Percentiles rank a stretch among this genome's conserved stretches.
Evolutionary conservation across 306 rosid species (phyloP).

Genomic region (Acmispon strigosus): DNA sequence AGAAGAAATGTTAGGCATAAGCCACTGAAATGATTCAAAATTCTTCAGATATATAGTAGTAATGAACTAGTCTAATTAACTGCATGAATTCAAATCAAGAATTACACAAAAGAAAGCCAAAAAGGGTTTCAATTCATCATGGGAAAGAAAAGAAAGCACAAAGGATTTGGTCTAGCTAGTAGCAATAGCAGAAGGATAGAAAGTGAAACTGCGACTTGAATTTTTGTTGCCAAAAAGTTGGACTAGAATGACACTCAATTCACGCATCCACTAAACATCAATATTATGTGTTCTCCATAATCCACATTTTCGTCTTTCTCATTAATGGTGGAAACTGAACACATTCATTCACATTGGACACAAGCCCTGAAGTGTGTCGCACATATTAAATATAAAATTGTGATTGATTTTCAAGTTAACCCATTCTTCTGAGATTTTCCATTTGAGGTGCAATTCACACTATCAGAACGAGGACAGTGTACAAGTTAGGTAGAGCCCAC

Average conservation of each 20-base stretch:
- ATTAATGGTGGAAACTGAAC: neutral
- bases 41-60: neutral
- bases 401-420: neutral
- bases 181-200: neutral
- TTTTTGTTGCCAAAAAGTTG: conserved; percentile 29
- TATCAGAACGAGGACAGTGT: neutral
- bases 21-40: conserved; percentile 21
- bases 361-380: neutral
- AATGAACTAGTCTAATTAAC: neutral
- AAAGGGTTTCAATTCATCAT: conserved; percentile 13
- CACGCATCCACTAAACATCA: conserved; percentile 7
- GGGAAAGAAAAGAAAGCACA: conserved; percentile 13
- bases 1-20: conserved; percentile 26
- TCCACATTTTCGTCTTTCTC: conserved; percentile 17
- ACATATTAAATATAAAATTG: too few species aligned
- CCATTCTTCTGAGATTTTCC: neutral
- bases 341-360: conserved; percentile 18
- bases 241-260: conserved; percentile 16
- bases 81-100: conserved; percentile 2
- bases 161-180: neutral
- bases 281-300: neutral
- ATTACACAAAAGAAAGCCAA: conserved; percentile 5
- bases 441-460: neutral
- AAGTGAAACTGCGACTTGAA: conserved; percentile 24
- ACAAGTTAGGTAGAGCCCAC: conserved; percentile 11